Base-by-base conservation (phyloP, 139 green algal species). In the Zygnema circumcarinatum region DNA sequence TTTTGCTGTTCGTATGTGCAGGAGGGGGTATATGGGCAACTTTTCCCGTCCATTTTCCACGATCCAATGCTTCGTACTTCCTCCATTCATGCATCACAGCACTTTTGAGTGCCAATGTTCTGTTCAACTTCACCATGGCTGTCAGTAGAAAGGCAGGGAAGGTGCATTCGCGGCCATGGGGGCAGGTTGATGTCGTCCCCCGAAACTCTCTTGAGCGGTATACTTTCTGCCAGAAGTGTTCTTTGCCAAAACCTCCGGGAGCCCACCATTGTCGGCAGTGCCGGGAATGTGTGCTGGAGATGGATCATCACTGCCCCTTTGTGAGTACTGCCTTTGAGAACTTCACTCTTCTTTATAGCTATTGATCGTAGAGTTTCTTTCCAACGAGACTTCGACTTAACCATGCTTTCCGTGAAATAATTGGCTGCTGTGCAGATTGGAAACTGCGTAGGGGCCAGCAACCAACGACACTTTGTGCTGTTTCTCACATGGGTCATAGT, bases 221-320 rank as follows among this genome's bases (percentile, higher is more conserved):
- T 68, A 74, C 41, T 39, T 75, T 88, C 11, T 92, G 88, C 68
- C 2, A 21, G 2, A 74, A 54, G 7, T 84, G 75, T 74, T 3
- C 7, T 20, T n/a, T 75, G 54, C 86, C 88, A n/a, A 92, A 92
- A 85, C 88, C 88, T 40, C 67, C 38, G 2, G 20, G 31, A 39
- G 84, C 88, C 0, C 88, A 92, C 73, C 88, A 92, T 52, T 92
- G 88, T 85, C 38, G 84, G 1, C 29, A 69, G 47, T 92, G 88
- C 79, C 1, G 69, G 11, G 21, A 21, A 32, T 92, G 88, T 62
- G 84, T 92, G n/a, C 2, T 90, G 33, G 88, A 87, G n/a, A 92
- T 92, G 88, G 88, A 92, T 39, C 88, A 92, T 38, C 88, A 92
- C 85, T 92, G 88, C 39, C 88, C 88, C 21, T 92, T 92, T 76